A percentile compares a stretch with the other conserved stretches of the same genome.
Evolutionary conservation across 306 rosid genomes (phyloP).

Genomic region (Lupinus albus): DNA sequence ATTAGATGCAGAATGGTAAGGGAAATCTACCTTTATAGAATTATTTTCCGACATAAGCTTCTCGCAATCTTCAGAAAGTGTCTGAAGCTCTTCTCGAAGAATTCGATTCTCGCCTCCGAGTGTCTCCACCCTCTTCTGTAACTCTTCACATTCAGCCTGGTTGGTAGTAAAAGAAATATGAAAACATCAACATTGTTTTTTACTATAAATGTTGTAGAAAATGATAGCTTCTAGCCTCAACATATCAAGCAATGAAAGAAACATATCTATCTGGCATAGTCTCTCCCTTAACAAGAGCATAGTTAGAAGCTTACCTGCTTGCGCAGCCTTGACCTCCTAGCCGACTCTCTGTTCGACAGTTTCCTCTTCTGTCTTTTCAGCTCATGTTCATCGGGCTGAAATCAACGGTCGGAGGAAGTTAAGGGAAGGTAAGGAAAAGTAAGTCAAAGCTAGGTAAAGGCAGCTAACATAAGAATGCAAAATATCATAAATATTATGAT

Average conservation of each 20-base stretch:
- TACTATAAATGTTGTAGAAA: slow-evolving; percentile 13
- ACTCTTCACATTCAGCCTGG: slow-evolving; percentile 96
- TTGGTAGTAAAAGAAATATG: slow-evolving; percentile 37
- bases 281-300: slow-evolving; percentile 3
- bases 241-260: neutral
- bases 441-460: slow-evolving; percentile 1
- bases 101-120: slow-evolving; percentile 71
- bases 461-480: slow-evolving; percentile 9
- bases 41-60: slow-evolving; percentile 77
- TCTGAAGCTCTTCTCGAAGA: slow-evolving; percentile 81
- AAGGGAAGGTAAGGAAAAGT: neutral
- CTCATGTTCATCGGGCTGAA: slow-evolving; percentile 87
- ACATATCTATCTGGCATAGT: neutral
- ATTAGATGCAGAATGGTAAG: slow-evolving; percentile 16
- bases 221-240: too few species aligned
- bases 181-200: neutral
- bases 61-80: slow-evolving; percentile 84
- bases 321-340: slow-evolving; percentile 96
- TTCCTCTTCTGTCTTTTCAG: slow-evolving; percentile 93
- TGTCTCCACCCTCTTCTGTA: slow-evolving; percentile 79
- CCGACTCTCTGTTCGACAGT: slow-evolving; percentile 97
- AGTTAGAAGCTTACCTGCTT: slow-evolving; percentile 68
- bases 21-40: slow-evolving; percentile 68
- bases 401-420: neutral
- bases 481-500: neutral